phyloP scores from a whole-genome alignment of 202 grass and related monocot species.

The Setaria italica region DNA sequence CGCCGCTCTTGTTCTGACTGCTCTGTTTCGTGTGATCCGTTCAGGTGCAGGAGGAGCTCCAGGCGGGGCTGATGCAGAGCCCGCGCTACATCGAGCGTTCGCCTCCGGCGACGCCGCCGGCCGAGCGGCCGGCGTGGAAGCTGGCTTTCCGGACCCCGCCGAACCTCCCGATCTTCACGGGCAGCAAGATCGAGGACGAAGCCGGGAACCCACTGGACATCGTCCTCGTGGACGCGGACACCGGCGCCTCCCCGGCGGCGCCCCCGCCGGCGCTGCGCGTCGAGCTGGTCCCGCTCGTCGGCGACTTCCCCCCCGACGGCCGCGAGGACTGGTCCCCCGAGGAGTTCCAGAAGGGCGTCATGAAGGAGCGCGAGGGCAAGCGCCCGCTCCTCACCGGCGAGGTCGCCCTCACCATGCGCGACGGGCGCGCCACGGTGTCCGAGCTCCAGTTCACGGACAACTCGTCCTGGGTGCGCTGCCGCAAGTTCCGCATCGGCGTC shows the following conservation, averaged over 20 bases:
- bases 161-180: conserved; percentile 65
- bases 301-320: conserved; percentile 60
- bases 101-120: conserved; percentile 5
- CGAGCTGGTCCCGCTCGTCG: conserved; percentile 75
- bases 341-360: conserved; percentile 61
- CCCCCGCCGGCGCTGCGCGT: conserved; percentile 55
- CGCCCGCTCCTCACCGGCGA: conserved; percentile 89
- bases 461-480: conserved; percentile 81
- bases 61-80: conserved; percentile 62
- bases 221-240: conserved; percentile 44
- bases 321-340: conserved; percentile 54
- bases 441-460: conserved; percentile 95
- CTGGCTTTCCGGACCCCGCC: conserved; percentile 64
- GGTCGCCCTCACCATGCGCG: conserved; percentile 56
- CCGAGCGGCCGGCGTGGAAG: conserved; percentile 40
- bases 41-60: conserved; percentile 90
- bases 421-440: conserved; percentile 49
- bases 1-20: neutral
- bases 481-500: conserved; percentile 80
- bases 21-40: conserved; percentile 15
- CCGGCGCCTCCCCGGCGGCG: neutral
- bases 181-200: conserved; percentile 71
- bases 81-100: conserved; percentile 53
- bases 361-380: conserved; percentile 79
- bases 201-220: conserved; percentile 59